Evolutionary conservation across 1,139 yeast genomes (phyloP), one percentile per base, ranked within the genome.

Genomic region (Yamadazyma oceani): DNA sequence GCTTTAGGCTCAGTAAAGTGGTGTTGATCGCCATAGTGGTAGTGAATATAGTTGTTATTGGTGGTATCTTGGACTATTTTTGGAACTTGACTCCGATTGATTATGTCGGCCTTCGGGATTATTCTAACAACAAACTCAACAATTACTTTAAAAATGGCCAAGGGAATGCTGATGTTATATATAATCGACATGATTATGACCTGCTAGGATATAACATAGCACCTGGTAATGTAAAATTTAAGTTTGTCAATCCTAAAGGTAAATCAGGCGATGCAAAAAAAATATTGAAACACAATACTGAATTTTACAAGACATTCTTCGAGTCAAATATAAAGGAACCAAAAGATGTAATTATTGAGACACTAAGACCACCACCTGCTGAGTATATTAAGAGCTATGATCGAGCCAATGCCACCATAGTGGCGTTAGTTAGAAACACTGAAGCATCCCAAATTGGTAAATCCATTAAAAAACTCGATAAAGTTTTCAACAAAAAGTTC

Each of bases 341-440:
- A 1, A 69, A 73, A 44, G 80, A 73, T 22, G 61, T 60, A 35
- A 59, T 66, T 41, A 52, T 69, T 10, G 56, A 55, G n/a, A 31
- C 50, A 1, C 54, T 68, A n/a, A 55, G 73, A 26, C 67, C 76
- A 2, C 72, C 73, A 7, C 11, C 22, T 6, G 45, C 53, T 2
- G 49, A 48, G 4, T 49, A 54, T 7, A 23, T 49, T 5, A 50
- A 50, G 3, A 42, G 40, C 2, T 80, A 76, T 45, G 49, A 64
- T 22, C 57, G 65, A 14, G 90, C 85, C 12, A 83, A 79, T 50
- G 96, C 95, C 2, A 84, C 95, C 0, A 71, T 87, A 32, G 56
- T 85, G 16, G 78, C 89, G 2, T 62, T 87, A 40, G 95, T 84
- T 9, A 64, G 89, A 40, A 85, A 85, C 54, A 51, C 71, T 5